Evolutionary conservation across 2,329 filamentous ascomycete genomes (phyloP).

Genomic region (Cladosporium sp.): DNA sequence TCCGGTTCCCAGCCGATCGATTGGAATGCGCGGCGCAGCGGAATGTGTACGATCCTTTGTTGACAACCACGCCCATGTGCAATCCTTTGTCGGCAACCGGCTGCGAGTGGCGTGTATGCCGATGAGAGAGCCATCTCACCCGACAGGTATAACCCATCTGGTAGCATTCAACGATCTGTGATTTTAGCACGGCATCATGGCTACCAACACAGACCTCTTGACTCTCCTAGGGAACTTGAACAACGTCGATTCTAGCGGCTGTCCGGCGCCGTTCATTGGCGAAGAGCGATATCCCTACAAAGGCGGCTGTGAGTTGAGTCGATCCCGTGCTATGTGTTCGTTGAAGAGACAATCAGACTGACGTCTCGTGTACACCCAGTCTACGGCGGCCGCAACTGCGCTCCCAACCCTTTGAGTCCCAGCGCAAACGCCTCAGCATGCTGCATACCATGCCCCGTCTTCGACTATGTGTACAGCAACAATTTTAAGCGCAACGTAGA

Average conservation of each 20-base stretch:
- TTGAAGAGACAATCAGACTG: background rate
- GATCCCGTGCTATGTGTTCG: background rate
- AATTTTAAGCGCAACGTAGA: constrained; percentile 52
- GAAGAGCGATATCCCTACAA: constrained; percentile 21
- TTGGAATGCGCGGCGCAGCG: background rate
- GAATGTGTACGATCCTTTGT: background rate
- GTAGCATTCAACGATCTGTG: too few relatives aligned
- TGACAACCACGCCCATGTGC: background rate
- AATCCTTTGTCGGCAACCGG: background rate
- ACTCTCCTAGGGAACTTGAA: constrained; percentile 13
- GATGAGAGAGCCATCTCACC: too few relatives aligned
- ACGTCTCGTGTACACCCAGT: constrained; percentile 12
- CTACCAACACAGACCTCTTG: constrained; percentile 7
- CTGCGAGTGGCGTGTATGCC: background rate
- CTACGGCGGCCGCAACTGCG: constrained; percentile 23
- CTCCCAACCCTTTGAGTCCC: constrained; percentile 21
- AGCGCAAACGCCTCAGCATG: constrained; percentile 43
- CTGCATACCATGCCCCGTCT: constrained; percentile 80
- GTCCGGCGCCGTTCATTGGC: constrained; percentile 25
- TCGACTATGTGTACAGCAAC: constrained; percentile 64
- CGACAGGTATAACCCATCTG: too few relatives aligned
- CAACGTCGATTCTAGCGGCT: constrained; percentile 23
- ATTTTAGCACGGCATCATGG: background rate
- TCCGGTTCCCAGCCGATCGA: background rate
- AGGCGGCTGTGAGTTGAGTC: constrained; percentile 22